Base-by-base conservation (phyloP, 208 protist genomes). In the Trypanosoma melophagium region DNA sequence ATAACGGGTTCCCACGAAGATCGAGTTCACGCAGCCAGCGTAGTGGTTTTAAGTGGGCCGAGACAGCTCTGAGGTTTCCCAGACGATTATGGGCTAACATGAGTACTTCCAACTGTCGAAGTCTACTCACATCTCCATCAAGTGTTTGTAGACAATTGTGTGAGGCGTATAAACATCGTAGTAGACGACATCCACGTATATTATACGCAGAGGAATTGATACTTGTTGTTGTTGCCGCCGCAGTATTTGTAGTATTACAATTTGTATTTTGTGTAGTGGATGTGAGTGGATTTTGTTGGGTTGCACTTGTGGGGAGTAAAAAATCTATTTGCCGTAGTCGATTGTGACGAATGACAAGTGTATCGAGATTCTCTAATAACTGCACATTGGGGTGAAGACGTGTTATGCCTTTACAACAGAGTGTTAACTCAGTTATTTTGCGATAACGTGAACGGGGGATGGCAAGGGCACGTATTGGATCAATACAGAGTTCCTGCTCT, bases 1-100 rank as follows among this genome's bases (percentile, higher is more conserved):
- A 79, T 16, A 93, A 28, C 0, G 89, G 89, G 64, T 95, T 95
- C 42, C 74, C 77, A 41, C 71, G 76, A 31, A 95, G 73, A 66
- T 90, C 84, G 0, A 95, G 69, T 56, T 78, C 80, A 14, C 59
- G 63, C 21, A 95, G 72, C 10, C 57, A 69, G n/a, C 65, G 76
- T 45, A 95, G 72, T 2, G 65, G 79, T 64, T 58, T 56, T 45
- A 95, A 76, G 13, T 70, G 60, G 0, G 45, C 47, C 45, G 81
- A 57, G 16, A 84, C 76, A 21, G 47, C 59, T 38, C 63, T 61
- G 19, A 93, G 57, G 56, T 90, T 79, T 3, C 49, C 69, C 25
- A 95, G 63, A 21, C 69, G 55, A 69, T 96, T 96, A 71, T 84
- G 41, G 2, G 79, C 83, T 19, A 96, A 60, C 47, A 68, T 68